These are phyloP conservation scores for Fomitopsis betulina DNA, from an alignment of 1,284 basidiomycete genomes.

Conservation along the genomic window DNA sequence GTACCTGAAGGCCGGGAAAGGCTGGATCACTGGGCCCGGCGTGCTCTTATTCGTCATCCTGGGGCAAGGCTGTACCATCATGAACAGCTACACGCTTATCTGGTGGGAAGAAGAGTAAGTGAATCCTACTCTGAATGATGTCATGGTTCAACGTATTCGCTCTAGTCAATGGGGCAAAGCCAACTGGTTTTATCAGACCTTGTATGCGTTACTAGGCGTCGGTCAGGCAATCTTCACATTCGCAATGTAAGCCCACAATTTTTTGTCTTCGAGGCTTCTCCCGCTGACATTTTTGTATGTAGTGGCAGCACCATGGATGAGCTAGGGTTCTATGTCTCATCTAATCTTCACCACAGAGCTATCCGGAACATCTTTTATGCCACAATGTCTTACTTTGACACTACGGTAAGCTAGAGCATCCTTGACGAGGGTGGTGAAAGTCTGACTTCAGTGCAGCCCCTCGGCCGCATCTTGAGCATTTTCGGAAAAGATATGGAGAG, in stretches of 20 bases:
- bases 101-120: constrained; percentile 69
- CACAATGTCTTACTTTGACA: constrained; percentile 70
- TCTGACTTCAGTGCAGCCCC: constrained; percentile 33
- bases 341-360: constrained; percentile 52
- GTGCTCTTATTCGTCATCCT: constrained; percentile 50
- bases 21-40: constrained; percentile 50
- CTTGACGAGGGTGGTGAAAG: neutral
- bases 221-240: constrained; percentile 64
- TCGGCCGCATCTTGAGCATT: constrained; percentile 60
- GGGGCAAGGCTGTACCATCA: constrained; percentile 60
- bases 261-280: neutral
- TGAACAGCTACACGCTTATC: constrained; percentile 58
- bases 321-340: constrained; percentile 54
- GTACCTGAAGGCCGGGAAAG: constrained; percentile 65
- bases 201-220: constrained; percentile 67
- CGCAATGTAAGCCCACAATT: constrained; percentile 36
- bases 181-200: constrained; percentile 63
- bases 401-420: constrained; percentile 40
- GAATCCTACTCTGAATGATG: neutral
- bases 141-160: neutral
- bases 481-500: constrained; percentile 65
- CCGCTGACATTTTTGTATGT: constrained; percentile 10
- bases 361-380: constrained; percentile 59
- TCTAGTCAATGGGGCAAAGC: constrained; percentile 43
- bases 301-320: constrained; percentile 55